Conservation (phyloP, 1,284 basidiomycete species). For the Boletellus sp. region DNA sequence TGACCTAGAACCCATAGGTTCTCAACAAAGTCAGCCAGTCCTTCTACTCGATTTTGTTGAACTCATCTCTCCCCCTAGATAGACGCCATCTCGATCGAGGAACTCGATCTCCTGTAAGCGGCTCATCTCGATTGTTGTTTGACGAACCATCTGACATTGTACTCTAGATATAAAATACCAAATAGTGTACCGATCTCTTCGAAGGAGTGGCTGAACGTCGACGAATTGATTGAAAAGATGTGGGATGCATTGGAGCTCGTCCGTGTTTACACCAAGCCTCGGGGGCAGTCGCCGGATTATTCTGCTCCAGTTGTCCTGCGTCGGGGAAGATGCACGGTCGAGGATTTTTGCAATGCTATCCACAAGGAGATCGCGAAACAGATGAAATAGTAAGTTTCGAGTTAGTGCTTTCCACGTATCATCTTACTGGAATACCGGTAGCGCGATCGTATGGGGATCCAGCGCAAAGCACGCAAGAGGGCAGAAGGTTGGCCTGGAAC, state of each 20-base stretch:
- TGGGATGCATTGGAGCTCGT: constrained; percentile 89
- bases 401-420: background rate
- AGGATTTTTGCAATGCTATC: constrained; percentile 89
- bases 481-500: constrained; percentile 93
- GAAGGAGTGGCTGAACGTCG: constrained; percentile 93
- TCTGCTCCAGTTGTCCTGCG: constrained; percentile 75
- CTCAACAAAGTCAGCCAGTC: constrained; percentile 61
- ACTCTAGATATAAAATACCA: constrained; percentile 79
- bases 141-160: constrained; percentile 14
- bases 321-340: constrained; percentile 71
- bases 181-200: constrained; percentile 94
- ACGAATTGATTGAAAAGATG: constrained; percentile 91
- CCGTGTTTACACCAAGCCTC: constrained; percentile 93
- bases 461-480: constrained; percentile 95
- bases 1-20: constrained; percentile 42
- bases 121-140: background rate
- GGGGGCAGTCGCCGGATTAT: constrained; percentile 90
- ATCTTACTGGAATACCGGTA: constrained; percentile 31
- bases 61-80: constrained; percentile 56
- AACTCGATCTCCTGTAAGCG: constrained; percentile 86
- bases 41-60: background rate
- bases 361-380: constrained; percentile 93
- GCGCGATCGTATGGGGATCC: constrained; percentile 89
- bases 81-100: constrained; percentile 97
- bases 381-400: constrained; percentile 76